A percentile compares a stretch with the other conserved stretches of the same genome.
These are phyloP conservation scores for Tricholoma furcatifolium DNA, from an alignment of 768 basidiomycete genomes.

Conservation along the genomic window DNA sequence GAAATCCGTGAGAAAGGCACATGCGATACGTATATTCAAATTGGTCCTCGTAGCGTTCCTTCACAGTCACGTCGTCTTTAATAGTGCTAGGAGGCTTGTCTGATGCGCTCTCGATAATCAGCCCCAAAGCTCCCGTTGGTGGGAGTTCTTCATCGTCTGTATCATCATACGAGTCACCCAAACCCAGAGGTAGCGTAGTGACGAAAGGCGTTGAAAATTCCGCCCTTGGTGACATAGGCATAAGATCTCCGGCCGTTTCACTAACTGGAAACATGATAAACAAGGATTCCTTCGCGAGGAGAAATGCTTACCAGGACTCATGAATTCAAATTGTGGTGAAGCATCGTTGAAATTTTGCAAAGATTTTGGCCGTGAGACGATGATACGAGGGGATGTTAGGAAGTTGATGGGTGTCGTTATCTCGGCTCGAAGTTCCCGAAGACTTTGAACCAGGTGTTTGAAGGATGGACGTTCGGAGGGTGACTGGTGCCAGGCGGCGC, in stretches of 20 bases:
- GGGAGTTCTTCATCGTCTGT: neutral
- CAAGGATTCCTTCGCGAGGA: neutral
- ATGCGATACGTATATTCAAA: constrained; percentile 9
- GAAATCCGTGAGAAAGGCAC: constrained; percentile 15
- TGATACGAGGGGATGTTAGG: constrained; percentile 4
- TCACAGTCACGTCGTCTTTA: constrained; percentile 2
- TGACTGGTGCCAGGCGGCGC: constrained; percentile 5
- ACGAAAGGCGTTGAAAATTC: constrained; percentile 12
- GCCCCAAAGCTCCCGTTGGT: neutral
- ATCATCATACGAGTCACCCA: neutral
- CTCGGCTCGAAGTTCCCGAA: neutral
- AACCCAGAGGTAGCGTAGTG: neutral
- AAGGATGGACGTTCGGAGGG: constrained; percentile 9
- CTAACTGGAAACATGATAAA: neutral
- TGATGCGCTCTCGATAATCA: neutral
- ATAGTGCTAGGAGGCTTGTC: neutral
- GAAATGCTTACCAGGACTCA: constrained; percentile 3
- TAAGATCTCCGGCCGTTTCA: neutral
- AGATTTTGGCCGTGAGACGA: constrained; percentile 4
- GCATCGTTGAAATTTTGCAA: neutral
- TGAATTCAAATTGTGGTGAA: neutral
- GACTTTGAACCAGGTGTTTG: neutral
- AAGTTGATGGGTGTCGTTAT: neutral
- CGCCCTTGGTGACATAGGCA: constrained; percentile 1
- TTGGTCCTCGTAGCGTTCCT: neutral